Evolutionary conservation across 2,329 filamentous ascomycete genomes (phyloP).

Genomic region (Penicillium janthinellum): DNA sequence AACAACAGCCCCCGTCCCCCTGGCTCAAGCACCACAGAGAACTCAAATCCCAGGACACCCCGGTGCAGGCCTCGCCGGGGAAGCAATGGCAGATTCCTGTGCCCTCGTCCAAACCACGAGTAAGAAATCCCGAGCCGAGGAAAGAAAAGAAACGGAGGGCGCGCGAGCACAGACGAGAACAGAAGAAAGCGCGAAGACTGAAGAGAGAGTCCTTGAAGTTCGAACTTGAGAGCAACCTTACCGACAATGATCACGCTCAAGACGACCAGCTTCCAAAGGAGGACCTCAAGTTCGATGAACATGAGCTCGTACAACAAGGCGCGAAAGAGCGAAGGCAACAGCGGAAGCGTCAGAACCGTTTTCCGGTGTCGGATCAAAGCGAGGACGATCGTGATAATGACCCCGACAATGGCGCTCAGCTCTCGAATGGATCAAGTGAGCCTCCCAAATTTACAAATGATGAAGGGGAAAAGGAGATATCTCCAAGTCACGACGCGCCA

Average conservation of each 20-base stretch:
- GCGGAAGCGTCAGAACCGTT: not conserved
- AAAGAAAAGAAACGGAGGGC: slow-evolving; percentile 12
- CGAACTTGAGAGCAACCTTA: not conserved
- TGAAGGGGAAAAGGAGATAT: not conserved
- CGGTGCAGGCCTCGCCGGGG: not conserved
- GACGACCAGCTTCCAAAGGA: not conserved
- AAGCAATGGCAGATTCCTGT: not conserved
- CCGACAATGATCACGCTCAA: not conserved
- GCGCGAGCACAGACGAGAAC: slow-evolving; percentile 1
- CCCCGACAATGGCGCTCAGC: not conserved
- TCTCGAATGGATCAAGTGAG: not conserved
- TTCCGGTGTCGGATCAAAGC: not conserved
- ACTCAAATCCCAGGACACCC: not conserved
- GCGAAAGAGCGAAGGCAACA: not conserved
- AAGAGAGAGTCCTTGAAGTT: slow-evolving; percentile 2
- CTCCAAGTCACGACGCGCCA: not conserved
- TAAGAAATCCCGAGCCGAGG: not conserved
- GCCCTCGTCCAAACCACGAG: not conserved
- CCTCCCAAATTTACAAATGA: not conserved
- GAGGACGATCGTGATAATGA: not conserved
- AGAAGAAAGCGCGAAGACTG: slow-evolving; percentile 1
- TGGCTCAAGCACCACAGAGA: not conserved
- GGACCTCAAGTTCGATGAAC: not conserved
- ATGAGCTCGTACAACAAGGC: not conserved
- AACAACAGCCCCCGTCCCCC: not conserved